Base-by-base conservation (phyloP, 2,329 filamentous ascomycete genomes). In the Fusarium temperatum region DNA sequence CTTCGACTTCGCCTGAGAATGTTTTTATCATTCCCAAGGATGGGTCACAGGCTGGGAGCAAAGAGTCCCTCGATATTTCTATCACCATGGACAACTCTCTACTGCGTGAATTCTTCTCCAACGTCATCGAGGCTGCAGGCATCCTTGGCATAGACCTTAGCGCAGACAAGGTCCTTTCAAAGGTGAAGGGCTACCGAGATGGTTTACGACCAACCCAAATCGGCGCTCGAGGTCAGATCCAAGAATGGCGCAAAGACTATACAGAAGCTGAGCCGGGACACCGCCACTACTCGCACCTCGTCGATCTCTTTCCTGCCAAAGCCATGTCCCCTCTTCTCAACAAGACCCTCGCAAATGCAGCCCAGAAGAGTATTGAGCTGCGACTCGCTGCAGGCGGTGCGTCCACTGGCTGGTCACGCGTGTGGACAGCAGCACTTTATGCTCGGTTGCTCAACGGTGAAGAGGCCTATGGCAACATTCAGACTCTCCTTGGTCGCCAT, bases 1-100 rank as follows among this genome's bases (percentile, higher is more conserved):
- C 47, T n/a, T 50, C 47, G 0, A 30, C 20, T n/a, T 50, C 47
- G 0, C 47, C 47, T 7, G 47, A 32, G 5, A 50, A 50, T n/a
- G 28, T 30, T 50, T 50, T 50, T 3, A 8, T 30, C 3, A 50
- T 50, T n/a, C 47, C 47, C 3, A n/a, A 50, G 11, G 28, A 18
- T 32, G 45, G 45, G 4, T n/a, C 26, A 48, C 17, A 48, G 45
- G 45, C 45, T 30, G 28, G 28, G 0, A 32, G 15, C 8, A 12
- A 15, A 30, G 47, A 30, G 15, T 50, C 28, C 9, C 22, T 50
- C 10, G 47, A 50, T 13, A 30, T 50, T 9, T 50, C 28, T 7
- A 32, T n/a, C 11, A 50, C 47, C 0, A 32, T 18, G 10, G 47
- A 32, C 20, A 50, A 50, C 47, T 50, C 47, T 50, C 47, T 32